Base-by-base conservation (phyloP, 2,329 filamentous ascomycete genomes). In the Fusarium sp. region DNA sequence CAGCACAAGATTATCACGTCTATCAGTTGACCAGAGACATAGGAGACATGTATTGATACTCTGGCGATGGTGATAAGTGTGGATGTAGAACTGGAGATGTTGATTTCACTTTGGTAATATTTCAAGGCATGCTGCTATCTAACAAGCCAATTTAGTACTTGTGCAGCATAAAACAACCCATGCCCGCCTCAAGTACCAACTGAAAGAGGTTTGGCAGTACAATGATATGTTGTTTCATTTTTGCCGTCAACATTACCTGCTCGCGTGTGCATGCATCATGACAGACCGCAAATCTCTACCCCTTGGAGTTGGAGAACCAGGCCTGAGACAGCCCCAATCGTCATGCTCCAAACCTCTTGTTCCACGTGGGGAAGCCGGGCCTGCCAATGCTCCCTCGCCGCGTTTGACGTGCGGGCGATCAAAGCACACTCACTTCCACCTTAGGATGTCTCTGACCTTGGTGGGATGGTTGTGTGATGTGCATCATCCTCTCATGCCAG, bases 321-420 rank as follows among this genome's bases (percentile, higher is more conserved):
- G 24, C 22, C 54, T 64, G 60, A 68, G 64, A 45, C 65, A 41
- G 22, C 35, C 50, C 33, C 52, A 35, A 33, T 52, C 52, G 65
- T 64, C 59, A 68, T 64, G 14, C 27, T 24, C 27, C 35, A 41
- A 60, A 48, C 29, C 39, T 58, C 45, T 2, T 3, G 39, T 48
- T 58, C 65, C 65, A 68, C 65, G 65, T 68, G 65, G 65, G 27
- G 29, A 31, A 31, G 37, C n/a, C 20, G 27, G 57, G 24, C 37
- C 35, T 56, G 29, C 43, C 35, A 45, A 62, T 67, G 45, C 58
- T 56, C 20, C 24, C 43, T 50, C 39, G 41, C 62, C 27, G 43
- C 37, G 50, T 67, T 65, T 60, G 63, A 67, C 61, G 63, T 43
- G 45, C 22, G 13, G 64, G 39, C 50, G 67, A 76, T 69, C 62